These are phyloP conservation scores for Colletotrichum tabaci DNA, from an alignment of 2,329 filamentous ascomycete species.

Conservation along the genomic window DNA sequence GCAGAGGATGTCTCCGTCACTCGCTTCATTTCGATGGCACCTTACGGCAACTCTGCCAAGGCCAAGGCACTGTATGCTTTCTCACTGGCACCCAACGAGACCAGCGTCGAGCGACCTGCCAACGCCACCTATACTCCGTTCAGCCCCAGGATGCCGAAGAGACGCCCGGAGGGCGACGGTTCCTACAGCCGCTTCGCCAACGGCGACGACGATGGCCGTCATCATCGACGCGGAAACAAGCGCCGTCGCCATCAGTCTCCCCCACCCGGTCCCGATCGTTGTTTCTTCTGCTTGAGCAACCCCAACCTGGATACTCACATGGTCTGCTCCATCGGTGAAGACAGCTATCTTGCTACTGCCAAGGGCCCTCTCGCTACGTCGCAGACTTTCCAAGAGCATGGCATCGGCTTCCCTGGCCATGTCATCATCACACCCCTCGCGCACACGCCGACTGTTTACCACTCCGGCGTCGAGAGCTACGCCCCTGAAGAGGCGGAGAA, in stretches of 20 bases:
- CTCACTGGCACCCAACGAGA: slow-evolving; percentile 75
- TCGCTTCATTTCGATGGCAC: slow-evolving; percentile 90
- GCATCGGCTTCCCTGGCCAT: slow-evolving; percentile 84
- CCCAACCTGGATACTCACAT: slow-evolving; percentile 87
- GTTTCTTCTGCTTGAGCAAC: slow-evolving; percentile 97
- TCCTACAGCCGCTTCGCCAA: slow-evolving; percentile 70
- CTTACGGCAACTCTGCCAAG: slow-evolving; percentile 82
- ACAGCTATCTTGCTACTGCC: slow-evolving; percentile 90
- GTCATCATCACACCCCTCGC: slow-evolving; percentile 91
- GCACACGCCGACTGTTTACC: slow-evolving; percentile 82
- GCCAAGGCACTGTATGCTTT: slow-evolving; percentile 88
- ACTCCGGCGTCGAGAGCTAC: slow-evolving; percentile 71
- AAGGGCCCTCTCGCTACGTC: slow-evolving; percentile 88
- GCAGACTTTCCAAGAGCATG: slow-evolving; percentile 74
- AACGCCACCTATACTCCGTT: slow-evolving; percentile 86
- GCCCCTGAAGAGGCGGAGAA: slow-evolving; percentile 68
- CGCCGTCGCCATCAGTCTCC: slow-evolving; percentile 63
- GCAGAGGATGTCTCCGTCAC: slow-evolving; percentile 75
- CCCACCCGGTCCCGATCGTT: slow-evolving; percentile 81
- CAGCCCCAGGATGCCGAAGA: slow-evolving; percentile 65
- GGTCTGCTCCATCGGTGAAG: slow-evolving; percentile 89
- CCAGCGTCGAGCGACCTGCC: slow-evolving; percentile 72
- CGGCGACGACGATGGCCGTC: slow-evolving; percentile 57
- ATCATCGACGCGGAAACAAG: slow-evolving; percentile 59
- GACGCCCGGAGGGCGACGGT: slow-evolving; percentile 68